These are phyloP conservation scores for Pascua guehoae DNA, from an alignment of 1,284 basidiomycete species.

Conservation along the genomic window DNA sequence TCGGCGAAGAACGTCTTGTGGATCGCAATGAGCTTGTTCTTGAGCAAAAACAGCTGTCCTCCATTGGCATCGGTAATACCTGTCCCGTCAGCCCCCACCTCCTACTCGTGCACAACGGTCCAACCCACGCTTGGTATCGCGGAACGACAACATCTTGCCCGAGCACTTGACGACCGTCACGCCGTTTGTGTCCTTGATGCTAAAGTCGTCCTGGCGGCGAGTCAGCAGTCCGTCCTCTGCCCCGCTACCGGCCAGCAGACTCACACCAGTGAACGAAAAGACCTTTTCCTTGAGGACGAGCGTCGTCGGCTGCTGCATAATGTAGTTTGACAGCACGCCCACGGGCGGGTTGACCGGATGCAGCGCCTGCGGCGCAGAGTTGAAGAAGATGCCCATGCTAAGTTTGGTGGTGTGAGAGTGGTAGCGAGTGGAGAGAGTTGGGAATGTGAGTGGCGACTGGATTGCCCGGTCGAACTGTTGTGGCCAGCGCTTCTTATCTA, in stretches of 20 bases:
- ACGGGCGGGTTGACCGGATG: conserved; percentile 39
- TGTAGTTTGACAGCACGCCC: conserved; percentile 33
- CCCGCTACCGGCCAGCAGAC: conserved; percentile 5
- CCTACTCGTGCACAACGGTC: no score
- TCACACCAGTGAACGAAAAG: conserved; percentile 41
- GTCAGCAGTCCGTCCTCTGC: no score
- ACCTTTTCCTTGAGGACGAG: conserved; percentile 44
- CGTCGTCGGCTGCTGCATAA: conserved; percentile 30
- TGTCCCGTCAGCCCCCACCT: conserved; percentile 5
- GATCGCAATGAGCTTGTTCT: conserved; percentile 36
- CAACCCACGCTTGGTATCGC: conserved; percentile 42
- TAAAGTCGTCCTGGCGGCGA: conserved; percentile 39
- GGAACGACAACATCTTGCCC: conserved; percentile 35
- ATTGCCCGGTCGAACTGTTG: no score
- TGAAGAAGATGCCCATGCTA: conserved; percentile 36
- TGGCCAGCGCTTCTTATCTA: no score
- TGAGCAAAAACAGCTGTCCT: conserved; percentile 34
- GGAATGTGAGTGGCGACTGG: no score
- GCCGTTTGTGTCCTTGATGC: conserved; percentile 40
- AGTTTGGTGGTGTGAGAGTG: conserved; percentile 3
- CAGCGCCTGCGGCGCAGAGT: conserved; percentile 23
- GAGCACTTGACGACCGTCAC: conserved; percentile 30
- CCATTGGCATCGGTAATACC: conserved; percentile 41
- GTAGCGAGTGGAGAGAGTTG: no score
- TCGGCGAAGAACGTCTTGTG: conserved; percentile 35